Conservation (phyloP, 768 basidiomycete genomes). For the Calocybe cyanea region DNA sequence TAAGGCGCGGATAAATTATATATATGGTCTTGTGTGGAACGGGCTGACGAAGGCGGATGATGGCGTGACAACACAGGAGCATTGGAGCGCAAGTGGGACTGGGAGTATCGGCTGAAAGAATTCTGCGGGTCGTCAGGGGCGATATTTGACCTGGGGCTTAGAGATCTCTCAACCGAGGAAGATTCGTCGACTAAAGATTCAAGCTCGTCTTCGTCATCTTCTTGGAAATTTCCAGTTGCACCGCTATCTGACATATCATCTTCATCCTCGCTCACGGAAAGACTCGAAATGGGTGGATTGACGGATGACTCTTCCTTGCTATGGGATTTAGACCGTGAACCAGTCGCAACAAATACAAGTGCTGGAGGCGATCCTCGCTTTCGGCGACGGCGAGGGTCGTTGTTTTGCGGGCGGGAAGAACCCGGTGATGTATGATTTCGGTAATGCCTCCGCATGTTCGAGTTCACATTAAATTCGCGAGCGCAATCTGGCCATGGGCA, state of each 20-base stretch:
- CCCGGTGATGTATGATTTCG: conserved; percentile 54
- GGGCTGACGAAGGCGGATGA: conserved; percentile 15
- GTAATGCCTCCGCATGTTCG: conserved; percentile 80
- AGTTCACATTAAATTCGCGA: conserved; percentile 78
- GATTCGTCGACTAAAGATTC: conserved; percentile 16
- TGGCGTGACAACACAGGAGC: conserved; percentile 11
- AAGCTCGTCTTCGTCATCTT: conserved; percentile 21
- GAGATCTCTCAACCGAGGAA: conserved; percentile 4
- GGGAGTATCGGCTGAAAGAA: conserved; percentile 8
- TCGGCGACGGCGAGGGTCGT: conserved; percentile 23
- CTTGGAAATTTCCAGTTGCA: conserved; percentile 8
- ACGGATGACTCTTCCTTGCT: conserved; percentile 1
- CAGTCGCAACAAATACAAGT: conserved; percentile 16
- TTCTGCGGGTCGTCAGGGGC: background rate
- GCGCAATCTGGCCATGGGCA: conserved; percentile 75
- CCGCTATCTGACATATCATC: conserved; percentile 21
- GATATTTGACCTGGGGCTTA: background rate
- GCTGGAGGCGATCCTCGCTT: conserved; percentile 18
- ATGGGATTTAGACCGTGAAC: conserved; percentile 1
- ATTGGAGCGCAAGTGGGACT: conserved; percentile 16
- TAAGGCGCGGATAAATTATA: conserved; percentile 30
- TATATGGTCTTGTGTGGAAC: conserved; percentile 12
- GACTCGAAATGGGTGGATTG: conserved; percentile 19
- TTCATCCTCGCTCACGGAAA: conserved; percentile 24
- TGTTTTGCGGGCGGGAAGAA: conserved; percentile 22